phyloP scores from a whole-genome alignment of 768 basidiomycete genomes.

The Leucogyrophana mollusca region DNA sequence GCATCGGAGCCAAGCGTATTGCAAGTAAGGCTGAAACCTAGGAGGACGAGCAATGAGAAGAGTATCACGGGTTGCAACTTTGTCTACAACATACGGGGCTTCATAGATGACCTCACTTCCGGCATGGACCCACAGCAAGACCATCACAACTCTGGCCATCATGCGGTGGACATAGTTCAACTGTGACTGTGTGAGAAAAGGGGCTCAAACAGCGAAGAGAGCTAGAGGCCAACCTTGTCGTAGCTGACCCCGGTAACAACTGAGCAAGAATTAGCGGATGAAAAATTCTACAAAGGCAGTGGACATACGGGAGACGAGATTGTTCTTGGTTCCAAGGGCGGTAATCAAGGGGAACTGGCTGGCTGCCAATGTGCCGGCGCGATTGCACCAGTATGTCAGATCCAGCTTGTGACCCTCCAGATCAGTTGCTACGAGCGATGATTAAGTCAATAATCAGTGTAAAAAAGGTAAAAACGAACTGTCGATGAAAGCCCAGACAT shows the following conservation, averaged over 20 bases:
- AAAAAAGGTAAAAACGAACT: constrained; percentile 32
- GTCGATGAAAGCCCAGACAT: constrained; percentile 42
- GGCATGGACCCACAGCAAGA: constrained; percentile 49
- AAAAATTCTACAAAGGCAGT: neutral
- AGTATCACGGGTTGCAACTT: neutral
- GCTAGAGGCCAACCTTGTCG: constrained; percentile 33
- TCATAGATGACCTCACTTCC: constrained; percentile 34
- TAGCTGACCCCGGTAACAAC: constrained; percentile 53
- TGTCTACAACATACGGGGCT: neutral
- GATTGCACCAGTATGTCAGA: constrained; percentile 27
- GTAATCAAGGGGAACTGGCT: constrained; percentile 55
- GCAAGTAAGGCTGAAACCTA: constrained; percentile 8
- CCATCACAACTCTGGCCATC: constrained; percentile 39
- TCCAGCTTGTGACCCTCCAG: constrained; percentile 17
- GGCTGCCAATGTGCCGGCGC: constrained; percentile 41
- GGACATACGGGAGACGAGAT: constrained; percentile 42
- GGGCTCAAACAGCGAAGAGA: neutral
- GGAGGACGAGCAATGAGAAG: neutral
- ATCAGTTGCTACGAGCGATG: constrained; percentile 16
- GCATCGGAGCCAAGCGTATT: constrained; percentile 14
- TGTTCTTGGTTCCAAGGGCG: constrained; percentile 62
- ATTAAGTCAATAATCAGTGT: neutral
- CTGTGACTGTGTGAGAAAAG: constrained; percentile 12
- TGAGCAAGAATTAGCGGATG: constrained; percentile 16
- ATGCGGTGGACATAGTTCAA: constrained; percentile 43